A percentile compares a stretch with the other conserved stretches of the same genome.
These are phyloP conservation scores for Manihot esculenta DNA, from an alignment of 441 rosid species.

Conservation along the genomic window DNA sequence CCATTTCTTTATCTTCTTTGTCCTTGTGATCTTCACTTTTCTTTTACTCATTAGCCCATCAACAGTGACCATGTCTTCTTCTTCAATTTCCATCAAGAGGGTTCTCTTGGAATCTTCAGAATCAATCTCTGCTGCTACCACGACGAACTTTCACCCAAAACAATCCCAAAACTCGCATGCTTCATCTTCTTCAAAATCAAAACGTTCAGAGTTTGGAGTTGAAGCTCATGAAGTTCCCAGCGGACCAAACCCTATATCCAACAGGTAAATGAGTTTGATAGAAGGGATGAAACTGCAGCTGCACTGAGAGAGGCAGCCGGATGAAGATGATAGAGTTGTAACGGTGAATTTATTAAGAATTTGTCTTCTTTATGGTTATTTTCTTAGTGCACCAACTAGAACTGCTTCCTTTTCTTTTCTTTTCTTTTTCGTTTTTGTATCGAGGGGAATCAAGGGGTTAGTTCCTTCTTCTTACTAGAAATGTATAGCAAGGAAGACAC, in stretches of 20 bases:
- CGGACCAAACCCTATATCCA: conserved; percentile 95
- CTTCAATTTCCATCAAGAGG: conserved; percentile 43
- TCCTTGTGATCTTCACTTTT: conserved; percentile 39
- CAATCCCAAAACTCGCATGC: conserved; percentile 12
- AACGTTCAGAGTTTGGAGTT: conserved; percentile 40
- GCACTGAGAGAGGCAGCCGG: too few relatives aligned
- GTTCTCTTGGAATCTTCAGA: conserved; percentile 43
- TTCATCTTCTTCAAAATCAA: conserved; percentile 28
- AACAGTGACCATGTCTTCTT: not conserved
- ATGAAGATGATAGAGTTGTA: not conserved
- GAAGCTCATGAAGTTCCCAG: conserved; percentile 92
- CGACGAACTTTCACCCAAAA: conserved; percentile 46
- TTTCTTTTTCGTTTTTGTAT: conserved; percentile 1
- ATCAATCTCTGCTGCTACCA: conserved; percentile 28
- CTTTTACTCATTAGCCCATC: conserved; percentile 42
- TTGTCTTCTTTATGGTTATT: conserved; percentile 30
- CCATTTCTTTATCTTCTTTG: conserved; percentile 33
- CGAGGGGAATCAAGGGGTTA: not conserved
- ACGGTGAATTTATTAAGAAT: conserved; percentile 21
- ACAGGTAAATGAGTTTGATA: conserved; percentile 34
- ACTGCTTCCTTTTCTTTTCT: conserved; percentile 22
- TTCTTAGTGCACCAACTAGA: conserved; percentile 30
- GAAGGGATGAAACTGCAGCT: not conserved
- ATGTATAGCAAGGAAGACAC: conserved; percentile 51
- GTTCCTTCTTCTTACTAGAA: conserved; percentile 26